Evolutionary conservation across 148 eudicot species (phyloP), one percentile per base, ranked within the genome.

Genomic region (Spergularia bocconei): DNA sequence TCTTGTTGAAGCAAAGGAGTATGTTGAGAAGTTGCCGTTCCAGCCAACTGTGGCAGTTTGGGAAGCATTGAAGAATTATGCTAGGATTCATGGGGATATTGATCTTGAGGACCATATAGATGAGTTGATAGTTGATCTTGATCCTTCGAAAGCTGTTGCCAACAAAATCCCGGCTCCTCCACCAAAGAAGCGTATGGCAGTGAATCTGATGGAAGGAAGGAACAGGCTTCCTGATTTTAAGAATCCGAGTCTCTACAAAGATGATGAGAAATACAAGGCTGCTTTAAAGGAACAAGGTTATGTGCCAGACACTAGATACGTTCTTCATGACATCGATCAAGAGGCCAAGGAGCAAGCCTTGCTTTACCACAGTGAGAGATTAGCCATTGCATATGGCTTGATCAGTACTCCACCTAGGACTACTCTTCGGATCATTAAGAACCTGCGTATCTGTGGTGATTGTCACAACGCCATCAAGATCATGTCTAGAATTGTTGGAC

Each of bases 51-150:
- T 84, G 20, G 85, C 70, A 16, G 78, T 90, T 54, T 93, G 95
- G 98, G 98, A 93, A 81, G 83, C 90, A 38, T 69, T 93, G 71
- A 91, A 87, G 81, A 84, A 89, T 74, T 91, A 89, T 78, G 98
- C 98, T 44, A 87, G 94, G 20, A 83, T 86, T 58, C 97, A 93
- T 67, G 98, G 98, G 44, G 93, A 93, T 76, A 81, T 93, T 66
- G 98, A 93, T 75, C 89, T 91, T 69, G 98, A 93, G 79, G 98
- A 93, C 66, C 88, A 64, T 63, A 86, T 89, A 11, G 94, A 91
- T 76, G 94, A 88, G 78, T 68, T 93, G 67, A 80, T 93, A 71
- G 80, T 84, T 72, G 64, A 75, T 60, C 81, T 93, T 47, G 98
- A 91, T 64, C 91, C 97, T 51, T 91, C 88, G 7, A 93, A 89